phyloP scores from a whole-genome alignment of 2,329 filamentous ascomycete species.

The Stemphylium vesicarium region DNA sequence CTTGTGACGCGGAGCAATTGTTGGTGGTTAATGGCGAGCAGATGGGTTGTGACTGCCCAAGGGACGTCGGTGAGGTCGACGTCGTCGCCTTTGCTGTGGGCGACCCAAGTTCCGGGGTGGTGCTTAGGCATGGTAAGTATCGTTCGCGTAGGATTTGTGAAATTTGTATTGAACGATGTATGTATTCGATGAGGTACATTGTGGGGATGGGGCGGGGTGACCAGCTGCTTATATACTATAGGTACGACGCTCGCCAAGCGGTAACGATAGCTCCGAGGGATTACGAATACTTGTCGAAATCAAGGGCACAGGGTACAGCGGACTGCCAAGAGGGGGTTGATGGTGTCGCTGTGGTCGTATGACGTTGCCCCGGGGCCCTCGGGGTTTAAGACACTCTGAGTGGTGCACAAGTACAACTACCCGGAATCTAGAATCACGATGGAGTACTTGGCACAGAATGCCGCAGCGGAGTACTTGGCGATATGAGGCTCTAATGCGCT shows the following conservation, averaged over 20 bases:
- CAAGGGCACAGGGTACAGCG: constrained; percentile 13
- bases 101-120: constrained; percentile 28
- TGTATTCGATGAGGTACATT: constrained; percentile 26
- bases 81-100: constrained; percentile 16
- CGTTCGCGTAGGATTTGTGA: constrained; percentile 20
- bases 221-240: constrained; percentile 12
- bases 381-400: constrained; percentile 2
- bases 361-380: constrained; percentile 19
- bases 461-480: constrained; percentile 18
- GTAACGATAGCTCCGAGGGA: constrained; percentile 2
- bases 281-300: constrained; percentile 17
- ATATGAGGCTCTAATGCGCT: background rate
- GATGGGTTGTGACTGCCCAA: constrained; percentile 40
- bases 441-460: constrained; percentile 9
- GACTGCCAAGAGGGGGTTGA: constrained; percentile 13
- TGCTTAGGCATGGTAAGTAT: constrained; percentile 20
- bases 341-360: constrained; percentile 15
- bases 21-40: constrained; percentile 33
- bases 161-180: constrained; percentile 21
- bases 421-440: constrained; percentile 16
- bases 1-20: constrained; percentile 41
- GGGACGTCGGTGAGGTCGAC: constrained; percentile 28
- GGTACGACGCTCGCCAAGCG: constrained; percentile 10
- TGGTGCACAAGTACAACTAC: background rate
- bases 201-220: background rate